Evolutionary conservation across 306 rosid genomes (phyloP).

Genomic region (Betula pendula): DNA sequence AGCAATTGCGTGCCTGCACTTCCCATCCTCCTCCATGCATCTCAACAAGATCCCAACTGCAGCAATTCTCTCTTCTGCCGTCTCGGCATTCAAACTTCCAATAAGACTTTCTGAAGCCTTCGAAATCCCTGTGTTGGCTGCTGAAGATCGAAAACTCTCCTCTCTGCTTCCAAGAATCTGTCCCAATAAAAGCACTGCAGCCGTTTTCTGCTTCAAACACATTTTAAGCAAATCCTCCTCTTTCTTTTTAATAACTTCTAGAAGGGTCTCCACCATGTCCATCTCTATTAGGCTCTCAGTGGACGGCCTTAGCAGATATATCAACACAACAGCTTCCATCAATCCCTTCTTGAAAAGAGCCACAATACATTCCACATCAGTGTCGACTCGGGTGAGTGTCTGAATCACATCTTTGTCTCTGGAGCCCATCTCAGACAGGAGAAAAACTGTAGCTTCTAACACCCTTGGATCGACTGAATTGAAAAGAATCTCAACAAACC

Average conservation of each 20-base stretch:
- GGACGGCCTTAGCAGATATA: constrained; percentile 63
- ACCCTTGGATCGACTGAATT: constrained; percentile 69
- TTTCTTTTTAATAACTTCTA: constrained; percentile 50
- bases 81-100: constrained; percentile 61
- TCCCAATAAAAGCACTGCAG: constrained; percentile 66
- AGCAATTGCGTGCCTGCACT: constrained; percentile 68
- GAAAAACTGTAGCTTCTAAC: constrained; percentile 70
- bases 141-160: constrained; percentile 47
- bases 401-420: constrained; percentile 63
- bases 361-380: constrained; percentile 75
- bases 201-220: constrained; percentile 70
- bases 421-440: constrained; percentile 72
- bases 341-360: constrained; percentile 76
- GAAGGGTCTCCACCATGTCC: constrained; percentile 56
- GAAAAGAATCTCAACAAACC: constrained; percentile 78
- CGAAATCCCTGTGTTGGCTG: constrained; percentile 42
- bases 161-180: constrained; percentile 54
- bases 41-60: constrained; percentile 69
- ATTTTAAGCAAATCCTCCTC: constrained; percentile 56
- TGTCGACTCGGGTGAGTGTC: constrained; percentile 74
- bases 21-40: constrained; percentile 81
- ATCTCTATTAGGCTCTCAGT: constrained; percentile 42
- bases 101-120: constrained; percentile 49
- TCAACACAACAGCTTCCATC: constrained; percentile 73
- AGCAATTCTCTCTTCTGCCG: constrained; percentile 66